These are phyloP conservation scores for Aspergillus biplanus DNA, from an alignment of 495 filamentous ascomycete species.

Conservation along the genomic window DNA sequence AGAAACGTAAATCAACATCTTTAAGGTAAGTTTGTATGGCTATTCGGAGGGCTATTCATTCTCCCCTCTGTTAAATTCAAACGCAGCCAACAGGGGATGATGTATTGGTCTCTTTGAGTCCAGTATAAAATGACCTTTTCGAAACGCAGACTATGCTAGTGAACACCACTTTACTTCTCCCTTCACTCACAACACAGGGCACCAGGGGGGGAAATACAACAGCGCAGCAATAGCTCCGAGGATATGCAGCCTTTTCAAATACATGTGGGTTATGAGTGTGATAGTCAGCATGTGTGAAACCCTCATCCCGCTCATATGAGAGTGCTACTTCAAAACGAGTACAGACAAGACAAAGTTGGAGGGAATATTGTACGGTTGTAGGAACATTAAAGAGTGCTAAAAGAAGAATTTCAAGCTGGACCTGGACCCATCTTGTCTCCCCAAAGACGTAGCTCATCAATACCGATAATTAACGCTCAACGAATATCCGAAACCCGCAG, in stretches of 20 bases:
- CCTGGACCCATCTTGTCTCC: conserved; percentile 24
- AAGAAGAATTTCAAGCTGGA: conserved; percentile 21
- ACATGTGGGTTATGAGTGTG: conserved; percentile 6
- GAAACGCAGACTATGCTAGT: too few relatives aligned
- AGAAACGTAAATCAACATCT: too few relatives aligned
- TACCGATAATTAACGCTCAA: conserved; percentile 32
- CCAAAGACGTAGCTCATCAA: conserved; percentile 33
- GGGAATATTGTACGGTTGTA: conserved; percentile 29
- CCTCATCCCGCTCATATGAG: conserved; percentile 10
- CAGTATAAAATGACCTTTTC: too few relatives aligned
- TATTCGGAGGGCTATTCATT: too few relatives aligned
- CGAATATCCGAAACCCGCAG: conserved; percentile 27
- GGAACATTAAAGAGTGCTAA: conserved; percentile 28
- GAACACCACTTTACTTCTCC: too few relatives aligned
- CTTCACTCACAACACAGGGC: too few relatives aligned
- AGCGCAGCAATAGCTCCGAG: not conserved
- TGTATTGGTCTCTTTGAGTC: too few relatives aligned
- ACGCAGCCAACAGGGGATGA: too few relatives aligned
- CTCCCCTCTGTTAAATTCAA: too few relatives aligned
- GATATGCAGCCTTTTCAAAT: conserved; percentile 6
- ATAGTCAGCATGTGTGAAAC: conserved; percentile 11
- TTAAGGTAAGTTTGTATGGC: too few relatives aligned
- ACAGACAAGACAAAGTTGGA: conserved; percentile 17
- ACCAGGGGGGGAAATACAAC: too few relatives aligned
- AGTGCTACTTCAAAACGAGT: conserved; percentile 20